Evolutionary conservation across 768 basidiomycete genomes (phyloP).

Genomic region (Amanita jacksonii): DNA sequence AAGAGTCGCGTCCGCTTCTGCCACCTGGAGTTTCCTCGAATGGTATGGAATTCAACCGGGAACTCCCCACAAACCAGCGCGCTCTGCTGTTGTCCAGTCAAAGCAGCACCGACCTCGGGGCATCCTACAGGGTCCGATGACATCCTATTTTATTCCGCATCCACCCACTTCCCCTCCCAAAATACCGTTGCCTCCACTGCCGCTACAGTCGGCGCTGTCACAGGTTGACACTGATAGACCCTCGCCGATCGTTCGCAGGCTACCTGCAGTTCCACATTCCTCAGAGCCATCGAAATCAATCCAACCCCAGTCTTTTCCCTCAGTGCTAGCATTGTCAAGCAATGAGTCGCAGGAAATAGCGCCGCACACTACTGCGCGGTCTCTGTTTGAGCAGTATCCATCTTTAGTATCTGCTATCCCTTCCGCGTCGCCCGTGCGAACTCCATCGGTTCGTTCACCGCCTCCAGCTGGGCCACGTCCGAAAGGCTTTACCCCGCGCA

Average conservation of each 20-base stretch:
- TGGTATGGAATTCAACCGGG: constrained; percentile 28
- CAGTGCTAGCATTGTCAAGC: not conserved
- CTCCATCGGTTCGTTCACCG: constrained; percentile 4
- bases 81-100: not conserved
- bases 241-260: not conserved
- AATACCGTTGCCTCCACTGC: constrained; percentile 4
- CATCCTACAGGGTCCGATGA: not conserved
- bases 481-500: constrained; percentile 5
- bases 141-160: not conserved
- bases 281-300: not conserved
- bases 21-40: constrained; percentile 27
- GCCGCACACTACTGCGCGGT: not conserved
- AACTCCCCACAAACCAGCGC: constrained; percentile 14
- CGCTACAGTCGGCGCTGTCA: not conserved
- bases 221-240: not conserved
- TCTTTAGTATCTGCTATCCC: not conserved
- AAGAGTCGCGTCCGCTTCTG: constrained; percentile 22
- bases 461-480: constrained; percentile 5
- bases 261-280: constrained; percentile 5
- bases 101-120: constrained; percentile 4
- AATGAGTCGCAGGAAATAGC: not conserved
- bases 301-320: not conserved
- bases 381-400: not conserved
- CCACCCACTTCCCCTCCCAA: constrained; percentile 7
- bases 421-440: not conserved